Evolutionary conservation across 768 basidiomycete genomes (phyloP).

Genomic region (Tricholoma bakamatsutake): DNA sequence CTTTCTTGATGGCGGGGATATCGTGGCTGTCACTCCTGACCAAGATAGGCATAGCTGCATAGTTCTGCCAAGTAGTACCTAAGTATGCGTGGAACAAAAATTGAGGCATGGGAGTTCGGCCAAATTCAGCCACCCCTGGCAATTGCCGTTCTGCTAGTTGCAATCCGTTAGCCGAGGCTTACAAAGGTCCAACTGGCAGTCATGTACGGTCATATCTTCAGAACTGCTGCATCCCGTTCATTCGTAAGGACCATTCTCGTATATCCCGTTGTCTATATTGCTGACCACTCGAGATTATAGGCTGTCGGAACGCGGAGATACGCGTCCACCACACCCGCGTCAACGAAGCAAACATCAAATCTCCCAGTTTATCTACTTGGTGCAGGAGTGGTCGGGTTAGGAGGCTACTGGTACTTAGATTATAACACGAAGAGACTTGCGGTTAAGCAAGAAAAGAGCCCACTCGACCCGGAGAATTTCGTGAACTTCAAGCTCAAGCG

Average conservation of each 20-base stretch:
- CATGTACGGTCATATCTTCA: slow-evolving; percentile 20
- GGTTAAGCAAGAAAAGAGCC: slow-evolving; percentile 51
- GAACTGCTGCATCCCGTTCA: slow-evolving; percentile 35
- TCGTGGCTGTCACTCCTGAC: no score
- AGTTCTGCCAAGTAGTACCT: no score
- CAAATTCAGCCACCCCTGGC: no score
- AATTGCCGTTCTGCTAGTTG: no score
- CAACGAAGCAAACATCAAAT: slow-evolving; percentile 42
- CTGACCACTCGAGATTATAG: slow-evolving; percentile 15
- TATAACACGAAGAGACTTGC: slow-evolving; percentile 14
- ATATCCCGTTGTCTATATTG: neutral
- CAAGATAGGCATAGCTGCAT: no score
- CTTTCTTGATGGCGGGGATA: no score
- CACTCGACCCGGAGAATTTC: slow-evolving; percentile 71
- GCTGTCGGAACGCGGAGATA: slow-evolving; percentile 36
- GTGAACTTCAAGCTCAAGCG: slow-evolving; percentile 79
- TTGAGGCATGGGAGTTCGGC: no score
- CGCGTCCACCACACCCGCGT: slow-evolving; percentile 36
- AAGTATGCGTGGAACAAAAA: no score
- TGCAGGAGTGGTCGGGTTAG: slow-evolving; percentile 39
- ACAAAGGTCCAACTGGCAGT: neutral
- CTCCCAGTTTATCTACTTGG: slow-evolving; percentile 43
- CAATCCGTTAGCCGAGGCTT: no score
- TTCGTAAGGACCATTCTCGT: slow-evolving; percentile 25
- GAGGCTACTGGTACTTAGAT: slow-evolving; percentile 47